phyloP scores from a whole-genome alignment of 2,329 filamentous ascomycete genomes.

The Corynespora cassiicola region DNA sequence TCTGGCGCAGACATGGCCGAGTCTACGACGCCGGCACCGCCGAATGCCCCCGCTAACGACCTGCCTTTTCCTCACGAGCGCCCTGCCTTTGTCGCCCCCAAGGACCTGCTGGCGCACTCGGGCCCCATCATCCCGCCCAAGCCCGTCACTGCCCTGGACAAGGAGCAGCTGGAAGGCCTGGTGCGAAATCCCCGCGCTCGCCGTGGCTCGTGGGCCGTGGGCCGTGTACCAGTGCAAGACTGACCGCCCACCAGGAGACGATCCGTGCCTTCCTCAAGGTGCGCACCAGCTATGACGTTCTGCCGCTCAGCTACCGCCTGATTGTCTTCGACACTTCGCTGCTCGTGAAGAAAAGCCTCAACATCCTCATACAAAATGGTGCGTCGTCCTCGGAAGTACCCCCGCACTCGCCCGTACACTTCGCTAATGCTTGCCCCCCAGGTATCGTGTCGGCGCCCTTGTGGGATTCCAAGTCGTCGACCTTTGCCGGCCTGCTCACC shows the following conservation, averaged over 20 bases:
- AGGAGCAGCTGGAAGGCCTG: slow-evolving; percentile 79
- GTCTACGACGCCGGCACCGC: slow-evolving; percentile 26
- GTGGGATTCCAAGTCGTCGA: slow-evolving; percentile 93
- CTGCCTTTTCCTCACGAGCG: slow-evolving; percentile 25
- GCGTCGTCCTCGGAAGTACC: slow-evolving; percentile 21
- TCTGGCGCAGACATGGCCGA: slow-evolving; percentile 45
- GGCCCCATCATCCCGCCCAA: slow-evolving; percentile 29
- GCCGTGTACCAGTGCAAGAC: too few species aligned
- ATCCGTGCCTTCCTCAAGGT: slow-evolving; percentile 96
- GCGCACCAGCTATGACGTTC: slow-evolving; percentile 95
- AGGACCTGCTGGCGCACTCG: slow-evolving; percentile 43
- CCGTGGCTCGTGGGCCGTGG: background rate
- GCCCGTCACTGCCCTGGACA: slow-evolving; percentile 69
- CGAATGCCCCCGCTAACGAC: slow-evolving; percentile 30
- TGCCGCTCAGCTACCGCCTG: slow-evolving; percentile 93
- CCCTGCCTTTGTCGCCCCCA: slow-evolving; percentile 45
- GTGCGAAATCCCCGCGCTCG: slow-evolving; percentile 57
- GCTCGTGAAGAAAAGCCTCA: slow-evolving; percentile 95
- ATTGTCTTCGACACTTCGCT: slow-evolving; percentile 95
- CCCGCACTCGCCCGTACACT: background rate
- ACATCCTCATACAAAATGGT: slow-evolving; percentile 97
- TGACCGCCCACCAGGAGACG: slow-evolving; percentile 67
- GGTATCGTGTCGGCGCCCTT: slow-evolving; percentile 96
- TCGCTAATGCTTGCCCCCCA: slow-evolving; percentile 50
- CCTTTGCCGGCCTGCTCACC: slow-evolving; percentile 92